Evolutionary conservation across 2,329 filamentous ascomycete genomes (phyloP).

Genomic region (Scopulariopsis brevicaulis): DNA sequence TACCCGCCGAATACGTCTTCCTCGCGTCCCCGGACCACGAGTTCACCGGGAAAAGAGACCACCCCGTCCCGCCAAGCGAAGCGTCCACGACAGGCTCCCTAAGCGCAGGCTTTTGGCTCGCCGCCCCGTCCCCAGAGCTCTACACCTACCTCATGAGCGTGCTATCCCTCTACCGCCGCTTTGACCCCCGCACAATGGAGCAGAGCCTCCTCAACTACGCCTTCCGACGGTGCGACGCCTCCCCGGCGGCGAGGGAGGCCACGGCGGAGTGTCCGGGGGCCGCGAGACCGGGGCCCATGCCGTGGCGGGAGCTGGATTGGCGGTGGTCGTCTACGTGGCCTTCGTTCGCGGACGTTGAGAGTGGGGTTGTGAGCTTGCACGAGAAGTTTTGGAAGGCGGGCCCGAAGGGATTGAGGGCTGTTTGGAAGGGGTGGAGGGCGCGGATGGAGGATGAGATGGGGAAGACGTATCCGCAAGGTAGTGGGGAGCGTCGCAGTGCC

Average conservation of each 20-base stretch:
- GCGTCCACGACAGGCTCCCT: constrained; percentile 15
- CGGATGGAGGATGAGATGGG: background rate
- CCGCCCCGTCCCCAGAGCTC: constrained; percentile 22
- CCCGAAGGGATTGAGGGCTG: constrained; percentile 4
- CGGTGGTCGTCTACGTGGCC: constrained; percentile 27
- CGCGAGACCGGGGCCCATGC: constrained; percentile 21
- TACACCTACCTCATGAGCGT: constrained; percentile 25
- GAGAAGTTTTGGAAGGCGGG: constrained; percentile 22
- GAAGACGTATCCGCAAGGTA: background rate
- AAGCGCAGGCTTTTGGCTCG: constrained; percentile 28
- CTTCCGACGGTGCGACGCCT: constrained; percentile 15
- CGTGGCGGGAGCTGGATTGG: constrained; percentile 24
- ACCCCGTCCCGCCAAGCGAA: constrained; percentile 21
- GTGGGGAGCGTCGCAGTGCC: too few species aligned
- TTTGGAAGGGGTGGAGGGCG: constrained; percentile 4
- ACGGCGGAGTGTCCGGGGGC: background rate
- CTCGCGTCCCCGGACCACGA: constrained; percentile 20
- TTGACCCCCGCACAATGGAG: constrained; percentile 24
- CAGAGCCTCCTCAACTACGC: constrained; percentile 32
- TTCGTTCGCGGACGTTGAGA: constrained; percentile 17
- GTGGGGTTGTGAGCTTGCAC: constrained; percentile 21
- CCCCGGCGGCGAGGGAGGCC: background rate
- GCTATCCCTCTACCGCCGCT: constrained; percentile 19
- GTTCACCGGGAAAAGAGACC: constrained; percentile 16
- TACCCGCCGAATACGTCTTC: constrained; percentile 21